Conservation (phyloP, 495 filamentous ascomycete genomes). For the Penicillium arizonense region DNA sequence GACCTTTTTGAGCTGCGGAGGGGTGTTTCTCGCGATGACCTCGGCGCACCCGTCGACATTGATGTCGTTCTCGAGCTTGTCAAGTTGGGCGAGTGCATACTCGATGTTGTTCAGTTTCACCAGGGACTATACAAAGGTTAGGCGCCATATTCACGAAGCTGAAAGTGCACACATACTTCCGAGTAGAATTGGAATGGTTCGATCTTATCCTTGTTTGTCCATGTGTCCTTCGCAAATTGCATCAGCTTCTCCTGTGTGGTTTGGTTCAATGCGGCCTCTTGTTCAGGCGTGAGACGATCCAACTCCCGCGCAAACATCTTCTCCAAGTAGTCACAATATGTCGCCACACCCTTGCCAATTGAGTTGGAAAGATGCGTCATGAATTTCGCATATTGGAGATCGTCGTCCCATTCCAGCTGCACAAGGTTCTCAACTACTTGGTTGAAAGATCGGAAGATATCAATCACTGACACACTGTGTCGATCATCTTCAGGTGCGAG, state of each 20-base stretch:
- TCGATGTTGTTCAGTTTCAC: conserved; percentile 98
- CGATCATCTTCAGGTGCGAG: conserved; percentile 76
- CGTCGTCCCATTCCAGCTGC: conserved; percentile 86
- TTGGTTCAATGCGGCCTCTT: conserved; percentile 72
- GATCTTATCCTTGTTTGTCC: conserved; percentile 88
- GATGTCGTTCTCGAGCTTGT: conserved; percentile 83
- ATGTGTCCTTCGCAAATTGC: conserved; percentile 92
- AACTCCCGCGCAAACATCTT: conserved; percentile 86
- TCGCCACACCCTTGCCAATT: conserved; percentile 76
- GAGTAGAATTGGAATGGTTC: conserved; percentile 98
- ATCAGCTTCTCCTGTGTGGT: conserved; percentile 89
- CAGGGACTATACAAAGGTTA: conserved; percentile 62
- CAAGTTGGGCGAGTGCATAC: conserved; percentile 84
- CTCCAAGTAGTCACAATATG: conserved; percentile 91
- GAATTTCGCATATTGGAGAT: conserved; percentile 90
- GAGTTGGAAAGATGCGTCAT: conserved; percentile 94
- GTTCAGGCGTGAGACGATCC: conserved; percentile 84
- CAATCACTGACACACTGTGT: conserved; percentile 89
- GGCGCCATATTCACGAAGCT: conserved; percentile 3
- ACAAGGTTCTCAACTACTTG: conserved; percentile 84
- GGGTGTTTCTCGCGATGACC: conserved; percentile 65
- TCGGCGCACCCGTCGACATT: conserved; percentile 93
- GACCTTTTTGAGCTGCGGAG: conserved; percentile 53
- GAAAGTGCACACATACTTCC: conserved; percentile 55
- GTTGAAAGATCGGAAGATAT: conserved; percentile 92